Percentiles rank a stretch among this genome's conserved stretches.
phyloP scores from a whole-genome alignment of 352 stramenopile species.

The Phytophthora fragariae region DNA sequence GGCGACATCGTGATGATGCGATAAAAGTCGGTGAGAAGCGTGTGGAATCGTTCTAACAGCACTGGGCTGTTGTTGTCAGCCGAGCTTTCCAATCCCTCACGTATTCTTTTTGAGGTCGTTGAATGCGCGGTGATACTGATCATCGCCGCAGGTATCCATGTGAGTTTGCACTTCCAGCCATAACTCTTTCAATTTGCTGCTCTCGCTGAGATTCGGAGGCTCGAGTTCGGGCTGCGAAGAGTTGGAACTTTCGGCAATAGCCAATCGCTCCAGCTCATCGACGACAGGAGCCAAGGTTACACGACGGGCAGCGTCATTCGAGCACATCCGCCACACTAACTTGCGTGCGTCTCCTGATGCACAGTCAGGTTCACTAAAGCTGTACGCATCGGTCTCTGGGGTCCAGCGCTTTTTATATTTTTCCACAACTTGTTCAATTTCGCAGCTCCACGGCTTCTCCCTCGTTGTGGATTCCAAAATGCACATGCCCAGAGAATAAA shows the following conservation, averaged over 20 bases:
- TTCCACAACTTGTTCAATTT: background rate
- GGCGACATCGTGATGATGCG: background rate
- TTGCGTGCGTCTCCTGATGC: background rate
- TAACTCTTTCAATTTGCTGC: background rate
- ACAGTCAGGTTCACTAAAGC: background rate
- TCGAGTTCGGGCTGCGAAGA: background rate
- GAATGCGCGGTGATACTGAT: background rate
- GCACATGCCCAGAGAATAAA: conserved; percentile 37
- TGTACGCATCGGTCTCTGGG: background rate
- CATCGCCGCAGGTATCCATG: background rate
- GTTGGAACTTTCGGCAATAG: background rate
- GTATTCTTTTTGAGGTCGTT: background rate
- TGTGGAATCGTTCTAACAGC: background rate
- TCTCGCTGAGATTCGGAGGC: background rate
- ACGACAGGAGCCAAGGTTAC: background rate
- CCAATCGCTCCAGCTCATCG: conserved; percentile 1
- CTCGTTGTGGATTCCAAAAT: conserved; percentile 30
- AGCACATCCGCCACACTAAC: conserved; percentile 25
- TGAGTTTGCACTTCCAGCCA: background rate
- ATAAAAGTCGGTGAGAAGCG: background rate
- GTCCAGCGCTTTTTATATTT: background rate
- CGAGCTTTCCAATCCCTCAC: background rate
- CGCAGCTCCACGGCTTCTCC: background rate
- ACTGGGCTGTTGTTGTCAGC: background rate
- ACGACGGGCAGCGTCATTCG: conserved; percentile 2